Evolutionary conservation across 257 asterid species (phyloP), one percentile per base, ranked within the genome.

Genomic region (Nicotiana undulata): DNA sequence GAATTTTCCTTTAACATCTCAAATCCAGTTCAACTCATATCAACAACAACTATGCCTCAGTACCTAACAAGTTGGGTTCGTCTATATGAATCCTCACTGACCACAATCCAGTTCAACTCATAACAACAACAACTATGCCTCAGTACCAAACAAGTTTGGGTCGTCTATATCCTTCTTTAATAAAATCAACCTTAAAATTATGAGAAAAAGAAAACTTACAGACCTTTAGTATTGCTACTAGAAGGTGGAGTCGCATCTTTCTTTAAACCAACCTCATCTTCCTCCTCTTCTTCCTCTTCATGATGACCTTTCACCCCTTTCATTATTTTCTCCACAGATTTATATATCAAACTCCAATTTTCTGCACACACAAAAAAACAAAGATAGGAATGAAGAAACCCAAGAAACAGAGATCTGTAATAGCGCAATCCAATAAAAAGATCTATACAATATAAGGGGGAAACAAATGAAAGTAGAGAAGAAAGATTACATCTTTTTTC

Each of bases 261-360:
- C 84, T 80, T 89, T 6, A 85, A 24, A 63, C 88, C 94, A 82
- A 85, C 86, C 79, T 94, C 91, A 51, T 91, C 92, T 83, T 88
- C 91, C 83, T 83, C 97, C 83, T 86, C 93, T 34, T 92, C 97
- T 68, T 94, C 96, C 72, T 91, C 98, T 76, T 92, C 97, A 56
- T 84, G 88, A 83, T 89, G 92, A 83, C 86, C 86, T 83, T 91
- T 94, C 37, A 91, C 96, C 44, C 93, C 84, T 88, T 91, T 93
- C 98, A 94, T 86, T 11, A 4, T 63, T 16, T 26, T 72, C 24
- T 84, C 59, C 82, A 81, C 87, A 40, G 64, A 89, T 82, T 77
- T 55, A 82, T 63, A 67, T 64, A 11, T 52, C 29, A 15, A 58
- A 40, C 10, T 18, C 66, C 56, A 29, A 76, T 78, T 67, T 68